phyloP scores from a whole-genome alignment of 2,329 filamentous ascomycete genomes.

The Rhynchosporium secalis region DNA sequence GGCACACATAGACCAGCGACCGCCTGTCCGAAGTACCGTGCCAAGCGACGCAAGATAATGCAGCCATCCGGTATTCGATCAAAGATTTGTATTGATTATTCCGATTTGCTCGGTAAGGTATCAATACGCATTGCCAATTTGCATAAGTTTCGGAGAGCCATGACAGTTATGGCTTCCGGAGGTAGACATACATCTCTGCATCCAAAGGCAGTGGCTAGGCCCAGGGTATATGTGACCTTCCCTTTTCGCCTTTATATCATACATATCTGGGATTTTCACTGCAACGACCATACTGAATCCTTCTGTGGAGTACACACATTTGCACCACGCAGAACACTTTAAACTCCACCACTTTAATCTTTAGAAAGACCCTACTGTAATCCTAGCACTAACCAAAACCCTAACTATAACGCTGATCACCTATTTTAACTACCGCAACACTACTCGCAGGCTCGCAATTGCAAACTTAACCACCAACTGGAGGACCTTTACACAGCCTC shows the following conservation, averaged over 20 bases:
- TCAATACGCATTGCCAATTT: conserved; percentile 3
- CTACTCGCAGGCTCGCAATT: no score
- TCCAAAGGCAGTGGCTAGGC: background rate
- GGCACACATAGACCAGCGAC: conserved; percentile 8
- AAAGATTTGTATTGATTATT: conserved; percentile 15
- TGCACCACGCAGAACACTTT: no score
- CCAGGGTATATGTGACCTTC: background rate
- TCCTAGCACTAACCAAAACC: no score
- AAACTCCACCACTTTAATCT: no score
- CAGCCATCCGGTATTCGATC: conserved; percentile 8
- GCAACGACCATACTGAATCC: no score
- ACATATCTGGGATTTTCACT: background rate
- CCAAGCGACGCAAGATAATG: conserved; percentile 21
- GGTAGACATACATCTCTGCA: background rate
- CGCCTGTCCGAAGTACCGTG: conserved; percentile 20
- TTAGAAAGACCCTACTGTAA: no score
- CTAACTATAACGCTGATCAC: no score
- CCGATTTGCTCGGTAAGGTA: conserved; percentile 15
- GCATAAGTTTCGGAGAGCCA: background rate
- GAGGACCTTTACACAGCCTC: no score
- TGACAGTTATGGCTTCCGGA: background rate
- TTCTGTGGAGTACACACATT: no score
- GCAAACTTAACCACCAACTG: no score
- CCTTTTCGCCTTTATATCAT: no score
- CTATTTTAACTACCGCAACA: no score